phyloP scores from a whole-genome alignment of 164 flowering plant species.

The Pachysandra terminalis region DNA sequence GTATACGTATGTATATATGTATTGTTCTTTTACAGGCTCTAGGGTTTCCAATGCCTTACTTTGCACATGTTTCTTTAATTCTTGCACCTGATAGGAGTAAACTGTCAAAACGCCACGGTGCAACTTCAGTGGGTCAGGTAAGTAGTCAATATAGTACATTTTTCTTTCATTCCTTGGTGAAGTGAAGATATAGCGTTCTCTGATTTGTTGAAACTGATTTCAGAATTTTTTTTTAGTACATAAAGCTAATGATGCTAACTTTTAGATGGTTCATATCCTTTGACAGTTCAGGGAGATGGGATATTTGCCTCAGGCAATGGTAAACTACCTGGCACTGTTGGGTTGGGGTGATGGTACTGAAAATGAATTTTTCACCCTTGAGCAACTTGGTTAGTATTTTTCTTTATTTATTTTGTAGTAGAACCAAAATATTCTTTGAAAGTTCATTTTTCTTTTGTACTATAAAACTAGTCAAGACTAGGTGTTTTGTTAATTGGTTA shows the following conservation, averaged over 20 bases:
- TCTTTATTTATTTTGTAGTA: neutral
- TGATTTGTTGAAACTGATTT: neutral
- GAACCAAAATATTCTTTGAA: too few relatives aligned
- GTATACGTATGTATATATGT: too few relatives aligned
- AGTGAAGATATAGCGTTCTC: neutral
- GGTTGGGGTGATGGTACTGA: slow-evolving; percentile 99
- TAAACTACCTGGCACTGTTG: slow-evolving; percentile 90
- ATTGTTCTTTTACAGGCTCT: slow-evolving; percentile 65
- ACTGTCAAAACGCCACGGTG: slow-evolving; percentile 94
- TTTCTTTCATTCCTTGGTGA: neutral
- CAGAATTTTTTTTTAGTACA: neutral
- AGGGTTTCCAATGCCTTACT: slow-evolving; percentile 82
- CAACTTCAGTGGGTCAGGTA: slow-evolving; percentile 99
- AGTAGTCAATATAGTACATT: neutral
- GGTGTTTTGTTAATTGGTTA: too few relatives aligned
- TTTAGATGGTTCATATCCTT: neutral
- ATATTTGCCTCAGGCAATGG: slow-evolving; percentile 88
- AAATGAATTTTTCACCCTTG: slow-evolving; percentile 81
- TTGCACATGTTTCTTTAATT: slow-evolving; percentile 95
- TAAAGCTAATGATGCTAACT: neutral
- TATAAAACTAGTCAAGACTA: too few relatives aligned
- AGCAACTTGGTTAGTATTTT: slow-evolving; percentile 75
- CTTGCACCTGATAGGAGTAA: slow-evolving; percentile 98
- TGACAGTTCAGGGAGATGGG: slow-evolving; percentile 96
- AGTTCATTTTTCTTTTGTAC: too few relatives aligned